Evolutionary conservation across 1,139 yeast species (phyloP).

Genomic region (Kodamaea anthophila): DNA sequence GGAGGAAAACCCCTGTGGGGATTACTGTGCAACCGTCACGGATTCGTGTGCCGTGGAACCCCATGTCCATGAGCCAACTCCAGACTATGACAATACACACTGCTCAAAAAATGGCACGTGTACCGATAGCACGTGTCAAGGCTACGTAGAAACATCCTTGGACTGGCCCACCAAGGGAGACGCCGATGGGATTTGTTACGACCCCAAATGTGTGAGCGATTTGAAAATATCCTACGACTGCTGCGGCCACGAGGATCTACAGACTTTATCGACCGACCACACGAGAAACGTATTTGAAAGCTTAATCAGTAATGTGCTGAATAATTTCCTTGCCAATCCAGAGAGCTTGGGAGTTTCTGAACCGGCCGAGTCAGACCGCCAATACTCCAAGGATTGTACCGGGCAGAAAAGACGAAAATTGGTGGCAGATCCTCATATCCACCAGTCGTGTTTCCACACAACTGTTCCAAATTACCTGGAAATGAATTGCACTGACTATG

Average conservation of each 20-base stretch:
- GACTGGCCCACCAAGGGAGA: slow-evolving; percentile 1
- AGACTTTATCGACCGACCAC: slow-evolving; percentile 2
- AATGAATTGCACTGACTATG: slow-evolving; percentile 28
- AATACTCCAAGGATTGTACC: not conserved
- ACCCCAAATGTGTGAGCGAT: slow-evolving; percentile 13
- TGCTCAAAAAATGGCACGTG: not conserved
- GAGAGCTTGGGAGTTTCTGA: slow-evolving; percentile 7
- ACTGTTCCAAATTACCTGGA: slow-evolving; percentile 27
- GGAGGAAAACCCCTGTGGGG: slow-evolving; percentile 5
- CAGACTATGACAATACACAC: no score
- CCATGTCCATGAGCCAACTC: slow-evolving; percentile 5
- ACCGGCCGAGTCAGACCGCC: no score
- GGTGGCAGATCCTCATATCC: slow-evolving; percentile 22
- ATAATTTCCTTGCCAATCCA: slow-evolving; percentile 13
- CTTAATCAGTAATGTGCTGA: slow-evolving; percentile 30
- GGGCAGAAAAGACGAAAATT: slow-evolving; percentile 10
- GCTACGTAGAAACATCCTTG: not conserved
- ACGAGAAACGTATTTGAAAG: slow-evolving; percentile 27
- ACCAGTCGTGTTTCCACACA: slow-evolving; percentile 44
- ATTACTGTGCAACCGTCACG: slow-evolving; percentile 15
- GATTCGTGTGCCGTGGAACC: slow-evolving; percentile 8
- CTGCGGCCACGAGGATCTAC: slow-evolving; percentile 4
- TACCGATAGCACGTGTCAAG: slow-evolving; percentile 1
- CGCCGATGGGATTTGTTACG: slow-evolving; percentile 14
- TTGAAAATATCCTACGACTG: slow-evolving; percentile 8